A percentile compares a stretch with the other conserved stretches of the same genome.
These are phyloP conservation scores for Geosiphon pyriformis DNA, from an alignment of 192 early-diverging fungal species.

Conservation along the genomic window DNA sequence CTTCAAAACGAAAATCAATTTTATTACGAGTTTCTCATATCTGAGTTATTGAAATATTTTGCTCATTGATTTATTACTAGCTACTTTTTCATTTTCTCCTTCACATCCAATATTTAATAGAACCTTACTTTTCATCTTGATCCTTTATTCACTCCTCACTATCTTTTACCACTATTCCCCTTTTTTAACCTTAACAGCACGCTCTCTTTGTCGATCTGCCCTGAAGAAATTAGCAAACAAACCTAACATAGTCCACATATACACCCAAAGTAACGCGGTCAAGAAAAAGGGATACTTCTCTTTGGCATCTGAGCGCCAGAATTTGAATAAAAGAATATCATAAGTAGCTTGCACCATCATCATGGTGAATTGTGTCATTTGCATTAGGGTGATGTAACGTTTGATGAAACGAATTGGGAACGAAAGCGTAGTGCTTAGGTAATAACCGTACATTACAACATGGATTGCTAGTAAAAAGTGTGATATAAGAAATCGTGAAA, in stretches of 20 bases:
- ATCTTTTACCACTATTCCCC: too few species aligned
- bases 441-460: conserved; percentile 67
- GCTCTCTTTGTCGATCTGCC: conserved; percentile 40
- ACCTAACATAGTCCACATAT: conserved; percentile 64
- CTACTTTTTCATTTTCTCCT: too few species aligned
- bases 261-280: conserved; percentile 50
- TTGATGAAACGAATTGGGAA: conserved; percentile 56
- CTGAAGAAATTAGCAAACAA: conserved; percentile 59
- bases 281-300: conserved; percentile 45
- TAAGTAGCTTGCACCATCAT: conserved; percentile 52
- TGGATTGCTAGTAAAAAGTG: conserved; percentile 51
- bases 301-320: conserved; percentile 13
- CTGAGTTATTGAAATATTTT: too few species aligned
- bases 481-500: too few species aligned
- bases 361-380: conserved; percentile 62
- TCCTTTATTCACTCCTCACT: too few species aligned
- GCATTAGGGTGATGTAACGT: conserved; percentile 56
- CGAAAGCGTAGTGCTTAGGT: conserved; percentile 47
- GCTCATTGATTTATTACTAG: too few species aligned
- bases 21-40: too few species aligned
- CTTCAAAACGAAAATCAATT: too few species aligned
- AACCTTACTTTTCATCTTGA: too few species aligned
- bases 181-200: conserved; percentile 21
- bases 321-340: conserved; percentile 39
- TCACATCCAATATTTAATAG: too few species aligned